Evolutionary conservation across 179 eudicot species (phyloP).

Genomic region (Beta macrorhiza): DNA sequence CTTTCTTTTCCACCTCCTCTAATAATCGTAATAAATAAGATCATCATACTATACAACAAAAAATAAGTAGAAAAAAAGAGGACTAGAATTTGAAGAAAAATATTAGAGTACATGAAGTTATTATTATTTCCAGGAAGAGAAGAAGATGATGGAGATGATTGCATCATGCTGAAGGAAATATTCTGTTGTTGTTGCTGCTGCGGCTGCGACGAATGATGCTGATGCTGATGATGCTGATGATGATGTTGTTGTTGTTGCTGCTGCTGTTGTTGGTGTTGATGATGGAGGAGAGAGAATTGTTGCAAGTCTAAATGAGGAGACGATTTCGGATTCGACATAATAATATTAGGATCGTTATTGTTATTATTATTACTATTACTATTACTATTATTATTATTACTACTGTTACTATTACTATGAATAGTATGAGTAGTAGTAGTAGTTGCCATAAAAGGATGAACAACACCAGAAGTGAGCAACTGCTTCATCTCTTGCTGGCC

Average conservation of each 20-base stretch:
- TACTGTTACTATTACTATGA: background rate
- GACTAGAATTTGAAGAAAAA: background rate
- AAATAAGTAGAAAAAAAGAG: background rate
- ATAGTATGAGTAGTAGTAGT: background rate
- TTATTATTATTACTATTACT: background rate
- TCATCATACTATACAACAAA: too few species aligned
- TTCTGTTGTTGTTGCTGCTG: constrained; percentile 25
- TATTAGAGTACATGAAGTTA: background rate
- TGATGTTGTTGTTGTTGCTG: constrained; percentile 18
- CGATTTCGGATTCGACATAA: too few species aligned
- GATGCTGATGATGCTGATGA: constrained; percentile 17
- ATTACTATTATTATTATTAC: background rate
- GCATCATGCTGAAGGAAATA: constrained; percentile 39
- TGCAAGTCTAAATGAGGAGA: constrained; percentile 24
- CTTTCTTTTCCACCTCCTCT: constrained; percentile 18
- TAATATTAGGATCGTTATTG: background rate
- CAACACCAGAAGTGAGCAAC: background rate
- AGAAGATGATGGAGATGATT: constrained; percentile 41
- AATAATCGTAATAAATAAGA: background rate
- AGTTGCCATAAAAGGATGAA: constrained; percentile 25
- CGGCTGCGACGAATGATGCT: constrained; percentile 8
- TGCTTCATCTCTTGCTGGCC: constrained; percentile 13
- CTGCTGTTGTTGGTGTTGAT: background rate
- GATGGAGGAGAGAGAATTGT: constrained; percentile 28
- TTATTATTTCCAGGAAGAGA: constrained; percentile 29